These are phyloP conservation scores for Cytospora chrysosperma DNA, from an alignment of 2,329 filamentous ascomycete genomes.

Conservation along the genomic window DNA sequence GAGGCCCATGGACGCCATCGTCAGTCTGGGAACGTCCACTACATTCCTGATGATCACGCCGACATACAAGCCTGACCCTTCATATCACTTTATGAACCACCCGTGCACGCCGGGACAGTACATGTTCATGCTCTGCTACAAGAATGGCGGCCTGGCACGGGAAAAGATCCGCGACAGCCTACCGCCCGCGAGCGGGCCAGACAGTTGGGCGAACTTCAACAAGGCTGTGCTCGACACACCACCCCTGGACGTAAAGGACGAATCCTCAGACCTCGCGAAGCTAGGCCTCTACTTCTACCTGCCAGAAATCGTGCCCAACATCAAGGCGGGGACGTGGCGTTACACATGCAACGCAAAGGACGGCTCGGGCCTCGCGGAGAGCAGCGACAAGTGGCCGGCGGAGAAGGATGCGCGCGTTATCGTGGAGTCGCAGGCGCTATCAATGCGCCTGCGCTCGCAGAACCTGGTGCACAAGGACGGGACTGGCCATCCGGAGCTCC, in stretches of 20 bases:
- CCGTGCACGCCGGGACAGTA: constrained; percentile 86
- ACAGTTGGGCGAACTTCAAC: constrained; percentile 82
- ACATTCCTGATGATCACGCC: constrained; percentile 97
- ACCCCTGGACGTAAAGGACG: constrained; percentile 61
- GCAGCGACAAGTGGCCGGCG: constrained; percentile 46
- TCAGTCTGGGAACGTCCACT: constrained; percentile 90
- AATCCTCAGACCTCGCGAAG: constrained; percentile 61
- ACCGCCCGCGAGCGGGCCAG: constrained; percentile 48
- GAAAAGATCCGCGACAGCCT: constrained; percentile 85
- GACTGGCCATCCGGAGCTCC: constrained; percentile 46
- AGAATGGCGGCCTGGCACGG: constrained; percentile 91
- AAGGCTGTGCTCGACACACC: constrained; percentile 64
- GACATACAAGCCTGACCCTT: constrained; percentile 83
- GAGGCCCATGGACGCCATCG: constrained; percentile 85
- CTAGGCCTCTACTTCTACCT: constrained; percentile 93
- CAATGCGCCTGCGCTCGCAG: constrained; percentile 80
- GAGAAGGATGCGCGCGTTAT: constrained; percentile 79
- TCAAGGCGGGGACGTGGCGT: constrained; percentile 82
- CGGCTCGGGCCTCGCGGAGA: constrained; percentile 49
- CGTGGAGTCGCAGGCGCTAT: constrained; percentile 92
- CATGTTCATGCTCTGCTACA: constrained; percentile 99
- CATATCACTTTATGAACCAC: constrained; percentile 98
- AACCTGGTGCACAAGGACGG: constrained; percentile 62
- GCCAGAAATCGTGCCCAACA: constrained; percentile 93
- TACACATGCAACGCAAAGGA: constrained; percentile 61